Conservation (phyloP, 495 filamentous ascomycete genomes). For the Staphylotrichum tortipilum region DNA sequence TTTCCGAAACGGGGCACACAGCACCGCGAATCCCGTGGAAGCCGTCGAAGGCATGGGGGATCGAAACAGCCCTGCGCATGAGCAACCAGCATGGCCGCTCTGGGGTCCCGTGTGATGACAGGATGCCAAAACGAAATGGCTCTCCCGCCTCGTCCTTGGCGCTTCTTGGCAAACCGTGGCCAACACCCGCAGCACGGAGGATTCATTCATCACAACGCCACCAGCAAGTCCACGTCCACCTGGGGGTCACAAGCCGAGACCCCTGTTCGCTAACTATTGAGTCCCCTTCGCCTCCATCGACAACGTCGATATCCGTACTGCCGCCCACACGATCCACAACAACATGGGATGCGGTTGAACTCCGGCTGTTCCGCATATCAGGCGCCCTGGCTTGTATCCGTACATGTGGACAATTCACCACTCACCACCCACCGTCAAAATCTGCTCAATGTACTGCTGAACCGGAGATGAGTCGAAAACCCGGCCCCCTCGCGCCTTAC, state of each 20-base stretch:
- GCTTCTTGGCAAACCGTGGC: background rate
- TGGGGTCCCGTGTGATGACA: conserved; percentile 1
- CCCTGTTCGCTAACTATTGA: no score
- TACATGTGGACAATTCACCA: no score
- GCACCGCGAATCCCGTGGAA: conserved; percentile 1
- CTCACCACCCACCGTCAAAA: no score
- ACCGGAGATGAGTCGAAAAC: no score
- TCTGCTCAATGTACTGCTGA: no score
- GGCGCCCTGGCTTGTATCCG: no score
- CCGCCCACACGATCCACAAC: no score
- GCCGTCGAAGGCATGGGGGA: background rate
- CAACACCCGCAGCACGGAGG: background rate
- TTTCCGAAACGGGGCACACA: conserved; percentile 1
- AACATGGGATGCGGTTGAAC: conserved; percentile 2
- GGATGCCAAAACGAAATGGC: background rate
- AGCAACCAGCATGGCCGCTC: background rate
- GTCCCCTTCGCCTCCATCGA: no score
- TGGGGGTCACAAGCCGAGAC: no score
- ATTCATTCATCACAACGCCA: background rate
- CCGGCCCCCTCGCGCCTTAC: no score
- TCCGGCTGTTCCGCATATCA: background rate
- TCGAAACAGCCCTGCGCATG: conserved; percentile 1
- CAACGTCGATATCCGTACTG: no score
- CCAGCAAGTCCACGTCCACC: background rate
- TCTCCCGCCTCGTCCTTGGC: background rate